A percentile compares a stretch with the other conserved stretches of the same genome.
These are phyloP conservation scores for Backusella parvicylindrica DNA, from an alignment of 192 early-diverging fungal species.

Conservation along the genomic window DNA sequence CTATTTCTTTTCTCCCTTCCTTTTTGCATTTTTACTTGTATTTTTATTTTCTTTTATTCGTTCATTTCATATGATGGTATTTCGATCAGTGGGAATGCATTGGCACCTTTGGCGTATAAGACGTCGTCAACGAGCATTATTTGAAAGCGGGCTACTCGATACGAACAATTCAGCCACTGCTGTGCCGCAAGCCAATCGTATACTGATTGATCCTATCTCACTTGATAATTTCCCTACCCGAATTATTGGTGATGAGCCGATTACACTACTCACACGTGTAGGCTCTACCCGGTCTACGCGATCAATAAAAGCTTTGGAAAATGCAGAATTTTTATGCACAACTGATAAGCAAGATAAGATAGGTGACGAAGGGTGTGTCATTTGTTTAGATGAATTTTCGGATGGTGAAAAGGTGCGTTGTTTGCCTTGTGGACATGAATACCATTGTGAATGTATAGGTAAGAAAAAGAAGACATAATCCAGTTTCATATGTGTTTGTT, in stretches of 20 bases:
- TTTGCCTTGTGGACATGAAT: constrained; percentile 55
- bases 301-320: constrained; percentile 29
- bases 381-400: constrained; percentile 55
- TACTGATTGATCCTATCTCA: constrained; percentile 17
- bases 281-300: constrained; percentile 23
- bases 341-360: background rate
- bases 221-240: constrained; percentile 35
- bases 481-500: background rate
- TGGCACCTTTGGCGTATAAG: constrained; percentile 35
- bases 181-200: background rate
- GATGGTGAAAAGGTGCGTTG: constrained; percentile 47
- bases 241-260: constrained; percentile 28
- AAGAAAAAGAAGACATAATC: background rate
- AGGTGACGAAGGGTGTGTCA: constrained; percentile 41
- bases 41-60: background rate
- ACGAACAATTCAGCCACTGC: background rate
- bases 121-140: constrained; percentile 17
- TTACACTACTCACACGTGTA: background rate
- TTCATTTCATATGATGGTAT: background rate
- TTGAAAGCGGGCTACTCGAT: constrained; percentile 20
- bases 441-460: constrained; percentile 61
- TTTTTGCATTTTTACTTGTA: background rate
- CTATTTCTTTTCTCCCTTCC: background rate
- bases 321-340: constrained; percentile 19
- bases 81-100: constrained; percentile 22